These are phyloP conservation scores for Pseudogymnoascus sp. DNA, from an alignment of 2,329 filamentous ascomycete genomes.

Conservation along the genomic window DNA sequence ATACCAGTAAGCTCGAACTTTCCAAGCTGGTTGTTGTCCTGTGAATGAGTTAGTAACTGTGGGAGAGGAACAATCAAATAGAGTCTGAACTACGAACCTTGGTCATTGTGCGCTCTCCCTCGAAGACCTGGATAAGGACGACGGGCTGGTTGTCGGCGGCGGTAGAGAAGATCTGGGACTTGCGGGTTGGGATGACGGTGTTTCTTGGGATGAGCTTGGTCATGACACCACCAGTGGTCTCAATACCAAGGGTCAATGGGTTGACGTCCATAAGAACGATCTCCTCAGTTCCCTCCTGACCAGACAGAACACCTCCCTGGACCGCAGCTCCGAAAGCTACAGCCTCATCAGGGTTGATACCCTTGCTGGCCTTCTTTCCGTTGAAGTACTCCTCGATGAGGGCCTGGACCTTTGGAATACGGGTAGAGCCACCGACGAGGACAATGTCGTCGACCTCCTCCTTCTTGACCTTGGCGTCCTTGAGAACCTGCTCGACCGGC, in stretches of 20 bases:
- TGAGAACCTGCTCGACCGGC: conserved; percentile 96
- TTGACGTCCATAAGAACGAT: conserved; percentile 96
- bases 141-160: conserved; percentile 95
- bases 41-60: not conserved
- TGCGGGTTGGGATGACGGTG: conserved; percentile 90
- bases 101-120: conserved; percentile 88
- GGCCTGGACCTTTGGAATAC: conserved; percentile 95
- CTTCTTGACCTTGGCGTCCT: conserved; percentile 98
- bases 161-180: conserved; percentile 96
- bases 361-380: conserved; percentile 97
- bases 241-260: conserved; percentile 91
- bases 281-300: conserved; percentile 71
- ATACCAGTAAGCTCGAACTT: conserved; percentile 98
- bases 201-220: conserved; percentile 93
- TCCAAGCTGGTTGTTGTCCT: conserved; percentile 88
- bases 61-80: too few relatives aligned
- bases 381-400: conserved; percentile 93
- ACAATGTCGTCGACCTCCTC: conserved; percentile 91
- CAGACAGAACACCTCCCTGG: conserved; percentile 90
- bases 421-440: conserved; percentile 94
- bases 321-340: conserved; percentile 96
- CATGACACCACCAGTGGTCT: conserved; percentile 97
- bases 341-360: conserved; percentile 98
- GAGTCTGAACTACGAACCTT: too few relatives aligned
- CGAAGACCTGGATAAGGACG: conserved; percentile 89